A percentile compares a stretch with the other conserved stretches of the same genome.
These are phyloP conservation scores for Pseudogymnoascus sp. DNA, from an alignment of 2,329 filamentous ascomycete species.

Conservation along the genomic window DNA sequence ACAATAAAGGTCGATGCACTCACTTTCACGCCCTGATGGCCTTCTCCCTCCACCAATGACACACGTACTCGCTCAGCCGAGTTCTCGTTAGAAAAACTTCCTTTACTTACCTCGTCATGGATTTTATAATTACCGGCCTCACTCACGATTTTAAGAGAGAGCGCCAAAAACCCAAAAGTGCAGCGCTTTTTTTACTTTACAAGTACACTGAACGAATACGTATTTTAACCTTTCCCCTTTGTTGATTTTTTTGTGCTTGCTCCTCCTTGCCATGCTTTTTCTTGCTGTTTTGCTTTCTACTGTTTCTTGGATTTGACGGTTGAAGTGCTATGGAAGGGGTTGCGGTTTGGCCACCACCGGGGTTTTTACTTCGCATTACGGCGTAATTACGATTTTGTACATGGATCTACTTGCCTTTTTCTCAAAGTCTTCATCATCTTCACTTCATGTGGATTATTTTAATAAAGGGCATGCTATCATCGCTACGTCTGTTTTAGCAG, in stretches of 20 bases:
- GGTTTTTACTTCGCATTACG: neutral
- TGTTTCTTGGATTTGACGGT: neutral
- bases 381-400: neutral
- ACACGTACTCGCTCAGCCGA: neutral
- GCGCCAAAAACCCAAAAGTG: neutral
- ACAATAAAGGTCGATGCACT: constrained; percentile 2
- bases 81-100: neutral
- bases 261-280: neutral
- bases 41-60: neutral
- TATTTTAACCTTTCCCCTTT: neutral
- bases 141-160: neutral
- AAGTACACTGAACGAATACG: neutral
- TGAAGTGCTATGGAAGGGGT: neutral
- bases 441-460: constrained; percentile 3
- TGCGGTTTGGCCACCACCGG: neutral
- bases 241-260: neutral
- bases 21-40: neutral
- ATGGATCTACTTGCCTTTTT: neutral
- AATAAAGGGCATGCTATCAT: neutral
- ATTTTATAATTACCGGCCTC: constrained; percentile 2
- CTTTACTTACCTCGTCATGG: neutral
- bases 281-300: neutral
- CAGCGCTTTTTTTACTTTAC: neutral
- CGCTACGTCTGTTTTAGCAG: neutral
- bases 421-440: neutral